Evolutionary conservation across 179 eudicot species (phyloP).

Genomic region (Spinacia oleracea): DNA sequence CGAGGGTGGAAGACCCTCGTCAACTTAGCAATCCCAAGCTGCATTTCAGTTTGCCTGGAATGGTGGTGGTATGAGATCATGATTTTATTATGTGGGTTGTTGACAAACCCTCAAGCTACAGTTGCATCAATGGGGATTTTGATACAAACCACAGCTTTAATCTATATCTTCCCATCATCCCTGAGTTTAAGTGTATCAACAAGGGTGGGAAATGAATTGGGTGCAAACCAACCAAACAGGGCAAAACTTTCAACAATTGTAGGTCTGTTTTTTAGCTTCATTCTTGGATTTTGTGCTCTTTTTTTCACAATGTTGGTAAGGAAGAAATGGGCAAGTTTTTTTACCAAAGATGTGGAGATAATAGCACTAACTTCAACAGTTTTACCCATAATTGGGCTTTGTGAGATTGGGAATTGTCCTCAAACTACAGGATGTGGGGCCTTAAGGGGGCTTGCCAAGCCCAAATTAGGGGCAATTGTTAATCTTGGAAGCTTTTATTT

Average conservation of each 20-base stretch:
- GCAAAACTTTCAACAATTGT: conserved; percentile 63
- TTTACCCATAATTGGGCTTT: conserved; percentile 78
- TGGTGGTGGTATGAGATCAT: conserved; percentile 99
- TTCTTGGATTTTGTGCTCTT: conserved; percentile 61
- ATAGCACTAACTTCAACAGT: conserved; percentile 56
- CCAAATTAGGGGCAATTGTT: conserved; percentile 67
- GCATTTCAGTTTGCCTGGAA: conserved; percentile 82
- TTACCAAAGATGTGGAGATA: conserved; percentile 61
- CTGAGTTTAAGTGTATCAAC: conserved; percentile 74
- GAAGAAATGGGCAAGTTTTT: conserved; percentile 63
- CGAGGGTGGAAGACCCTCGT: conserved; percentile 59
- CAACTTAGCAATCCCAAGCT: conserved; percentile 73
- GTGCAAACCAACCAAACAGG: conserved; percentile 50
- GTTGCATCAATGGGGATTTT: conserved; percentile 87
- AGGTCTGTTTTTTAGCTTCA: conserved; percentile 60
- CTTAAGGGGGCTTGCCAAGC: conserved; percentile 75
- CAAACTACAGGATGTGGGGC: conserved; percentile 82
- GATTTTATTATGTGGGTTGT: conserved; percentile 71
- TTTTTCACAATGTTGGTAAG: conserved; percentile 52
- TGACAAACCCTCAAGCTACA: conserved; percentile 59
- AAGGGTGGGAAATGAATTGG: conserved; percentile 69
- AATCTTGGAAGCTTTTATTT: conserved; percentile 69
- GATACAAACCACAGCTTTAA: conserved; percentile 74
- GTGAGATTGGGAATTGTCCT: conserved; percentile 88
- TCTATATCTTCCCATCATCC: conserved; percentile 86